Evolutionary conservation across 1,284 basidiomycete genomes (phyloP).

Genomic region (Fistulina hepatica): DNA sequence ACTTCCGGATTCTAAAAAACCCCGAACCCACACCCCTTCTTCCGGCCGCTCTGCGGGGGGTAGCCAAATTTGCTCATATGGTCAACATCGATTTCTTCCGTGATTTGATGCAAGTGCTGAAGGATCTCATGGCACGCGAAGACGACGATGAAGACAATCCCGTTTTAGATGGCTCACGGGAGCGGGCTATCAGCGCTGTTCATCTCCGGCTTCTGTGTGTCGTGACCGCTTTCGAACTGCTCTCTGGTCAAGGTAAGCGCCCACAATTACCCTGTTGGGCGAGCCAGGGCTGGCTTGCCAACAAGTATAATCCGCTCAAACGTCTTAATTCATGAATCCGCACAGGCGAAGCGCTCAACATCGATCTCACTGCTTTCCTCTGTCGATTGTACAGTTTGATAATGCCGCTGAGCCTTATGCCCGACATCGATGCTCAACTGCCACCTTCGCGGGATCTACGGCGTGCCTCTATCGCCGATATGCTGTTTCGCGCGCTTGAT

Average conservation of each 20-base stretch:
- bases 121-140: conserved; percentile 57
- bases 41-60: conserved; percentile 83
- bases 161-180: conserved; percentile 20
- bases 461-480: conserved; percentile 52
- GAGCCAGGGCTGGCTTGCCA: conserved; percentile 3
- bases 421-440: no score
- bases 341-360: conserved; percentile 86
- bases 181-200: conserved; percentile 33
- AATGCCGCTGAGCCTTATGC: conserved; percentile 42
- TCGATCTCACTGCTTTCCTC: conserved; percentile 89
- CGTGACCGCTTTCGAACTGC: conserved; percentile 90
- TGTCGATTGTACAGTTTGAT: conserved; percentile 66
- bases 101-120: conserved; percentile 84
- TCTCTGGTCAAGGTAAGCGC: conserved; percentile 79
- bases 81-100: conserved; percentile 99
- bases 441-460: conserved; percentile 20
- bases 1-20: conserved; percentile 93
- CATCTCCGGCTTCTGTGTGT: conserved; percentile 78
- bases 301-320: conserved; percentile 10
- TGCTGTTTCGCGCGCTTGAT: conserved; percentile 80
- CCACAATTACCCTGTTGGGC: background rate
- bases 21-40: conserved; percentile 75
- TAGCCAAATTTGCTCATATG: conserved; percentile 89
- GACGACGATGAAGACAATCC: conserved; percentile 30
- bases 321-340: conserved; percentile 2